These are phyloP conservation scores for Plectosphaerella cucumerina DNA, from an alignment of 2,329 filamentous ascomycete species.

Conservation along the genomic window DNA sequence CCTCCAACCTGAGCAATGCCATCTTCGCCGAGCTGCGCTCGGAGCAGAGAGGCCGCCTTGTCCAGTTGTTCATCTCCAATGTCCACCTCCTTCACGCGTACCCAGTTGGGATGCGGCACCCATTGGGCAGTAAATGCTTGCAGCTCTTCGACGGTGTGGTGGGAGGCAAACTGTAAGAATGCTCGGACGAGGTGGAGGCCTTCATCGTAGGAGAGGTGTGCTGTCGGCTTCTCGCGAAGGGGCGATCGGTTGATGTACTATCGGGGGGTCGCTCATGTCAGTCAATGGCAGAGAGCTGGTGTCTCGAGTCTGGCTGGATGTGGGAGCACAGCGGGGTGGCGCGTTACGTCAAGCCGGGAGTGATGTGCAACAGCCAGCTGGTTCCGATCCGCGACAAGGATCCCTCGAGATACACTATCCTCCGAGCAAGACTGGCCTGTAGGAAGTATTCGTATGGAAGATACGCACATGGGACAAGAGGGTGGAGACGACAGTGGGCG, in stretches of 20 bases:
- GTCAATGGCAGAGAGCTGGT: not conserved
- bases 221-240: constrained; percentile 74
- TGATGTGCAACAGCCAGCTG: too few species aligned
- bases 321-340: too few species aligned
- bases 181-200: constrained; percentile 81
- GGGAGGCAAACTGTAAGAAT: constrained; percentile 80
- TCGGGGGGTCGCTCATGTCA: not conserved
- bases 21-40: constrained; percentile 70
- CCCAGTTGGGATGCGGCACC: constrained; percentile 87
- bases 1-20: constrained; percentile 77
- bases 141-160: constrained; percentile 88
- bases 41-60: constrained; percentile 62
- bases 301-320: not conserved
- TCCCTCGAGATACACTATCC: not conserved
- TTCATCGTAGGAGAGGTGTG: constrained; percentile 91
- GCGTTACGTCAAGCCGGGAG: not conserved
- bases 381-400: too few species aligned
- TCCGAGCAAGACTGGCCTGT: not conserved
- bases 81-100: constrained; percentile 67
- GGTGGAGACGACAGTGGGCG: constrained; percentile 82
- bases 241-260: constrained; percentile 80
- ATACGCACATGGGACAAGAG: constrained; percentile 74
- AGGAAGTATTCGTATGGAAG: not conserved
- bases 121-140: constrained; percentile 89
- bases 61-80: constrained; percentile 62